These are phyloP conservation scores for Discostella stelligera DNA, from an alignment of 352 stramenopile species.

Conservation along the genomic window DNA sequence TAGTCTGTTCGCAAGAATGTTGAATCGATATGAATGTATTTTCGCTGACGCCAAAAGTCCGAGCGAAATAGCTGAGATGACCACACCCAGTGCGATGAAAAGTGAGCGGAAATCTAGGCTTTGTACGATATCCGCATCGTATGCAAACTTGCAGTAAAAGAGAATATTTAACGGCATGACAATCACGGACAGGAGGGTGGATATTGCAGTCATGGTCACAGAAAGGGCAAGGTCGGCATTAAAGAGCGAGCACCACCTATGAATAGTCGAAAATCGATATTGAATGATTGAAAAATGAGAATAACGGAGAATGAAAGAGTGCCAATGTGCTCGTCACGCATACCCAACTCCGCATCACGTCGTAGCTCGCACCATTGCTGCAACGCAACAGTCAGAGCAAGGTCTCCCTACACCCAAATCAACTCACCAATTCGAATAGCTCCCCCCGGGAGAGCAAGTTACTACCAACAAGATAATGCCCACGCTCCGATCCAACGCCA, in stretches of 20 bases:
- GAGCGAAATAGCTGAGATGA: constrained; percentile 64
- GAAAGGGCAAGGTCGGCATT: constrained; percentile 70
- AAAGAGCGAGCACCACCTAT: constrained; percentile 57
- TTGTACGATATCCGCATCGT: constrained; percentile 56
- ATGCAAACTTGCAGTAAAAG: constrained; percentile 71
- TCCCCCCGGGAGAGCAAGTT: constrained; percentile 75
- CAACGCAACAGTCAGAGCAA: constrained; percentile 6
- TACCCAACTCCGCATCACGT: not conserved
- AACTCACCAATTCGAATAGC: constrained; percentile 82
- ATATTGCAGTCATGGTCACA: constrained; percentile 83
- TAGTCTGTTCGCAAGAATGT: constrained; percentile 56
- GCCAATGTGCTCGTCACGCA: not conserved
- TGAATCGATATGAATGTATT: constrained; percentile 55
- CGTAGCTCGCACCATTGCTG: not conserved
- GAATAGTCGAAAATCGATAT: constrained; percentile 3
- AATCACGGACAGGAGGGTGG: constrained; percentile 69
- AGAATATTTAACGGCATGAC: constrained; percentile 82
- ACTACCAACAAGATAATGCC: constrained; percentile 81
- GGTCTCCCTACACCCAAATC: not conserved
- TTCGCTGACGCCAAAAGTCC: constrained; percentile 55
- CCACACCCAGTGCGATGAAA: constrained; percentile 56
- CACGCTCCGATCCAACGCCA: constrained; percentile 62
- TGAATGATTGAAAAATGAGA: constrained; percentile 1
- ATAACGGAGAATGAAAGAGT: not conserved
- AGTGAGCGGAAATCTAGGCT: constrained; percentile 67